phyloP scores from a whole-genome alignment of 2,329 filamentous ascomycete genomes.

The Penicillium sp. region DNA sequence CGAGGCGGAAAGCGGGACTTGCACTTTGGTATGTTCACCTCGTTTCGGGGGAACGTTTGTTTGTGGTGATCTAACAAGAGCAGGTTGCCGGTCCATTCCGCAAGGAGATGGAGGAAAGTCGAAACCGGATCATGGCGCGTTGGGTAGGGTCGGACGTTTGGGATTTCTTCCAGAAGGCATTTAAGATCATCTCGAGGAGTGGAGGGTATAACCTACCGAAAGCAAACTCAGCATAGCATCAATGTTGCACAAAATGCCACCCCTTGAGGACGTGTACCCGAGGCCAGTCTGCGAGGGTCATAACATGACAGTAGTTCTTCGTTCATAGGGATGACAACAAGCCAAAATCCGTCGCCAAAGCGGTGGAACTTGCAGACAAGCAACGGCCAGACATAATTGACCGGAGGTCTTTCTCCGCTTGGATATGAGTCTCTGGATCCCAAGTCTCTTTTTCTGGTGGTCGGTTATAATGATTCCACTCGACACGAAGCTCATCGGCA shows the following conservation, averaged over 20 bases:
- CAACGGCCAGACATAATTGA: too few species aligned
- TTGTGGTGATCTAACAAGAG: neutral
- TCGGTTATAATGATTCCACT: too few species aligned
- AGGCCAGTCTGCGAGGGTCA: neutral
- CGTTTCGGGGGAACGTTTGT: neutral
- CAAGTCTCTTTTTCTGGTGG: too few species aligned
- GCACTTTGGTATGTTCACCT: slow-evolving; percentile 27
- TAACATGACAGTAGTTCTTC: neutral
- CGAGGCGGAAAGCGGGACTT: slow-evolving; percentile 37
- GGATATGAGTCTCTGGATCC: too few species aligned
- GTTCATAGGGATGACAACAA: too few species aligned
- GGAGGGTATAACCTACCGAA: slow-evolving; percentile 7
- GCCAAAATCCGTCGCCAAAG: too few species aligned
- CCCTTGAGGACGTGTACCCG: neutral
- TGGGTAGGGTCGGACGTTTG: neutral
- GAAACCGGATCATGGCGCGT: neutral
- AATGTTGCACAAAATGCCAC: neutral
- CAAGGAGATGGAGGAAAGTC: slow-evolving; percentile 7
- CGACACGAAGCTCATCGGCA: too few species aligned
- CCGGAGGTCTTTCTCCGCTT: too few species aligned
- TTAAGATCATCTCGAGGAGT: slow-evolving; percentile 5
- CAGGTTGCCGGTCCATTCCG: slow-evolving; percentile 4
- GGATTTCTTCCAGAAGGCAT: slow-evolving; percentile 7
- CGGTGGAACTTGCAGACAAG: too few species aligned
- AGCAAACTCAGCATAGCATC: neutral